Base-by-base conservation (phyloP, 164 flowering plant genomes). In the Hamamelis virginiana region DNA sequence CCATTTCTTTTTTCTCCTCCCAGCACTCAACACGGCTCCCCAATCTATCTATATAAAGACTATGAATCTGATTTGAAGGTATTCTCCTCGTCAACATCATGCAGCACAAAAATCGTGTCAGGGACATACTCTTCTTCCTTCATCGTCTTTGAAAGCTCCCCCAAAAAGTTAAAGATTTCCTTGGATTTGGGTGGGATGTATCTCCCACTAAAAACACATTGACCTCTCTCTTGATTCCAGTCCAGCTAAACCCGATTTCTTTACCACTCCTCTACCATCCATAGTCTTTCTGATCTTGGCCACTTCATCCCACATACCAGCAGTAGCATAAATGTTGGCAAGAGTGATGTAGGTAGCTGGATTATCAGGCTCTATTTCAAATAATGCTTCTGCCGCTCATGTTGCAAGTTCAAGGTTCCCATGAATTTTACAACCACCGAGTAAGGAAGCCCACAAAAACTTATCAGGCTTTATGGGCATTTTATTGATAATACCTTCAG, bases 61-160 rank as follows among this genome's bases (percentile, higher is more conserved):
- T n/a, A n/a, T n/a, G n/a, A n/a, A n/a, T n/a, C n/a, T n/a, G n/a
- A n/a, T n/a, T n/a, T n/a, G n/a, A n/a, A n/a, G n/a, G n/a, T n/a
- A n/a, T n/a, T n/a, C 66, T 77, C 83, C 43, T 80, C 83, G 64
- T 80, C 84, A 43, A 78, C 84, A 69, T 81, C 84, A 69, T 81
- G 84, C 65, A 81, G 58, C 59, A 81, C 84, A 63, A 72, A 74
- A 27, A 69, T 76, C 0, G 76, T 76, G 64, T 78, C 76, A 25
- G 84, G 84, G 14, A 78, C 68, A 60, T 78, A 81, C 16, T 80
- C 84, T 56, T 76, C 81, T 69, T 72, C 79, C 71, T 59, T 80
- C 79, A 80, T 70, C 59, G 51, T 68, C 69, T 26, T 68, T 11
- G 73, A 73, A 27, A 80, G 62, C 62, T 77, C 53, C 9, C 67